A percentile compares a stretch with the other conserved stretches of the same genome.
Evolutionary conservation across 2,329 filamentous ascomycete genomes (phyloP).

Genomic region (Diaporthe vaccinii): DNA sequence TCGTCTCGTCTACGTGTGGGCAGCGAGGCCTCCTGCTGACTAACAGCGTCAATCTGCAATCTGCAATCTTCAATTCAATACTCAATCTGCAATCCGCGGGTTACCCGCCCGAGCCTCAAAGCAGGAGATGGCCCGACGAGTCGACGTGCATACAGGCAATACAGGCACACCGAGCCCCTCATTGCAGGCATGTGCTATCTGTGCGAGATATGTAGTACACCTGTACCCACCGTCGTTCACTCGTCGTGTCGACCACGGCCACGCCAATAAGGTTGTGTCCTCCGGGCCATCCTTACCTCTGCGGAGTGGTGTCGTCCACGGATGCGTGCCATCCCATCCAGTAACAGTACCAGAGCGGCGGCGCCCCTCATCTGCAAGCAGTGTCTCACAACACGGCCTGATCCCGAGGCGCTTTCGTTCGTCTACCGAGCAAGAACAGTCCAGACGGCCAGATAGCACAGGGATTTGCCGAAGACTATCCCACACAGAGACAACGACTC

Average conservation of each 20-base stretch:
- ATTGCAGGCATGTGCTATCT: slow-evolving; percentile 6
- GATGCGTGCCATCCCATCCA: slow-evolving; percentile 1
- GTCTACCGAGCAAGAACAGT: background rate
- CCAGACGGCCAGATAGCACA: background rate
- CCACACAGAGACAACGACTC: background rate
- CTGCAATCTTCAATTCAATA: background rate
- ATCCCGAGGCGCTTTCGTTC: slow-evolving; percentile 1
- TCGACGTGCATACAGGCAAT: slow-evolving; percentile 15
- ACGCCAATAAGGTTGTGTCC: background rate
- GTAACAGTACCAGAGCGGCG: background rate
- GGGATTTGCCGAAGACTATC: background rate
- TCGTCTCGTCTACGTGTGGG: background rate
- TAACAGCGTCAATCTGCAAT: background rate
- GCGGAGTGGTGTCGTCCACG: background rate
- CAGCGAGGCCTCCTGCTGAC: slow-evolving; percentile 34
- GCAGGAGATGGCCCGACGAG: background rate
- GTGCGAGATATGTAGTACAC: slow-evolving; percentile 7
- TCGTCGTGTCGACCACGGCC: background rate
- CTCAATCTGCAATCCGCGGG: background rate
- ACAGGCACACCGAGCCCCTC: slow-evolving; percentile 8
- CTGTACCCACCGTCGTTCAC: background rate
- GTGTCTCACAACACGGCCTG: slow-evolving; percentile 1
- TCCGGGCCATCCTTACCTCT: slow-evolving; percentile 1
- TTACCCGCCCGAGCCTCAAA: background rate
- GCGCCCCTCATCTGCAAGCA: background rate